Percentiles rank a stretch among this genome's conserved stretches.
These are phyloP conservation scores for Emmonsiellopsis sp. DNA, from an alignment of 2,329 filamentous ascomycete species.

Conservation along the genomic window DNA sequence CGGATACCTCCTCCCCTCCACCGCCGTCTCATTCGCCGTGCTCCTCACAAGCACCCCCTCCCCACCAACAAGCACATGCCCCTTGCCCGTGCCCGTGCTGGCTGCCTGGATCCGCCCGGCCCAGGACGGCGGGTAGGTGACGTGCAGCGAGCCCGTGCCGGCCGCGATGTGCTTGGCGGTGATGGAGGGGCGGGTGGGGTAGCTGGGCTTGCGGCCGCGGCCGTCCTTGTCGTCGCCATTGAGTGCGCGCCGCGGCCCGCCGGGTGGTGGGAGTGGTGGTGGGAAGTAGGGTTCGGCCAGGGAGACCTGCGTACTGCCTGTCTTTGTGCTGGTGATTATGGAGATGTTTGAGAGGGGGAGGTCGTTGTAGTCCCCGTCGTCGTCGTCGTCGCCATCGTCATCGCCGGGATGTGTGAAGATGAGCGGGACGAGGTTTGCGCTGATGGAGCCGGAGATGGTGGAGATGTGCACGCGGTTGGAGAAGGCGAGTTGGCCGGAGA, in stretches of 20 bases:
- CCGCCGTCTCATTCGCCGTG: conserved; percentile 6
- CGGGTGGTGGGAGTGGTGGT: background rate
- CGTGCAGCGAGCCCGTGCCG: conserved; percentile 16
- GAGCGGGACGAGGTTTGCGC: conserved; percentile 39
- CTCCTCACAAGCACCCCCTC: conserved; percentile 13
- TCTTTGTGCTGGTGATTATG: conserved; percentile 11
- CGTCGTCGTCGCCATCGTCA: background rate
- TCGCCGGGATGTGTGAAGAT: conserved; percentile 3
- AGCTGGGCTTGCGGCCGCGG: background rate
- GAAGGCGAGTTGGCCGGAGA: conserved; percentile 37
- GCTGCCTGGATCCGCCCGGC: conserved; percentile 18
- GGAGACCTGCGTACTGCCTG: conserved; percentile 12
- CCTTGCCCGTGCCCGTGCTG: conserved; percentile 9
- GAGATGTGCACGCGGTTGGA: conserved; percentile 37
- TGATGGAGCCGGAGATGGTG: conserved; percentile 39
- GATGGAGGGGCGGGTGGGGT: background rate
- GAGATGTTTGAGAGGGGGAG: conserved; percentile 5
- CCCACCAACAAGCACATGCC: conserved; percentile 13
- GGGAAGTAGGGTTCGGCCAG: conserved; percentile 14
- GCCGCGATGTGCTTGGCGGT: conserved; percentile 12
- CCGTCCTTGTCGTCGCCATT: too few species aligned
- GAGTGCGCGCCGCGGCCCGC: too few species aligned
- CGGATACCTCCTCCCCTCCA: conserved; percentile 10
- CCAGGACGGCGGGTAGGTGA: conserved; percentile 23
- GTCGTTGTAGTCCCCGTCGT: background rate